Evolutionary conservation across 202 grass and related monocot species (phyloP).

Genomic region (Eragrostis tef): DNA sequence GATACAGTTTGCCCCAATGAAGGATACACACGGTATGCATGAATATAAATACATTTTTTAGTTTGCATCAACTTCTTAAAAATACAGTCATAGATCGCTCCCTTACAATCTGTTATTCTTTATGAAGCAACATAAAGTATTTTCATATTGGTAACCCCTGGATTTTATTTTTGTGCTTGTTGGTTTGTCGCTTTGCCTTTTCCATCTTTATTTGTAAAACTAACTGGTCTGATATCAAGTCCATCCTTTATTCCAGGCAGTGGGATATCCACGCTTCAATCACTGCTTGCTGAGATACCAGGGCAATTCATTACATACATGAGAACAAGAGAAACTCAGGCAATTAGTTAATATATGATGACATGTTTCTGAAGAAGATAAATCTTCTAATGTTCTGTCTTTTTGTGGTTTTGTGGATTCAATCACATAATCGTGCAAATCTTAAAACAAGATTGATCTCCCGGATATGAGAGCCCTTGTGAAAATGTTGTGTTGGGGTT

Average conservation of each 20-base stretch:
- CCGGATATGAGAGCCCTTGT: slow-evolving; percentile 19
- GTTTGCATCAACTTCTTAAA: neutral
- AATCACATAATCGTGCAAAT: slow-evolving; percentile 26
- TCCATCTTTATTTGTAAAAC: slow-evolving; percentile 21
- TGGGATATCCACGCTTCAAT: slow-evolving; percentile 74
- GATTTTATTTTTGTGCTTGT: slow-evolving; percentile 7
- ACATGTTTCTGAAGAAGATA: slow-evolving; percentile 3
- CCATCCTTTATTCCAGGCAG: slow-evolving; percentile 55
- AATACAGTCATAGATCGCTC: neutral
- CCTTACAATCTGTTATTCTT: neutral
- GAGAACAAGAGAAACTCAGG: slow-evolving; percentile 80
- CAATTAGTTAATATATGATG: slow-evolving; percentile 55
- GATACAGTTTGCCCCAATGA: slow-evolving; percentile 93
- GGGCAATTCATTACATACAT: slow-evolving; percentile 97
- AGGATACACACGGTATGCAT: slow-evolving; percentile 74
- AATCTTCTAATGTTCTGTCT: slow-evolving; percentile 26
- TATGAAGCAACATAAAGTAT: neutral
- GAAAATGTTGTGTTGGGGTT: slow-evolving; percentile 29
- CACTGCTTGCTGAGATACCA: slow-evolving; percentile 96
- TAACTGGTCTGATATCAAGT: slow-evolving; percentile 24
- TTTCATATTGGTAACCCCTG: slow-evolving; percentile 13
- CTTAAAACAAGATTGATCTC: slow-evolving; percentile 37
- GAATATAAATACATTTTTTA: slow-evolving; percentile 1
- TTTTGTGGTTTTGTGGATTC: slow-evolving; percentile 41
- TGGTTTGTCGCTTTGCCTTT: slow-evolving; percentile 31